Evolutionary conservation across 2,329 filamentous ascomycete species (phyloP), one percentile per base, ranked within the genome.

Genomic region (Colletotrichum noveboracense): DNA sequence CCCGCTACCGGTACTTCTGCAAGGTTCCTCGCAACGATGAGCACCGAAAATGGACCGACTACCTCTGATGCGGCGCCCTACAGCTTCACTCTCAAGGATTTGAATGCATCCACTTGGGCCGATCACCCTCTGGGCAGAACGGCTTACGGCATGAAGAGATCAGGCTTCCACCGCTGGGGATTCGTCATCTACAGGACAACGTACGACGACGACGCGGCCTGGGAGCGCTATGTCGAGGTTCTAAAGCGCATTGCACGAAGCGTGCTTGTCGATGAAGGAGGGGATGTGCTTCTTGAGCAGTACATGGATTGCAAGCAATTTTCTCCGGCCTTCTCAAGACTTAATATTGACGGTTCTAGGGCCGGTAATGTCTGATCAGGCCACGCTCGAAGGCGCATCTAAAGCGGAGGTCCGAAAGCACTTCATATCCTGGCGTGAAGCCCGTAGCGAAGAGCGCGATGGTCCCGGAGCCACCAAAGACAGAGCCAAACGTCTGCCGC

Each of bases 111-210:
- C 24, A 24, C 24, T 24, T 24, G 24, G 24, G 24, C 24, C 24
- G 24, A 24, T 24, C 24, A 24, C 24, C 24, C 24, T 24, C 24
- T 24, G 24, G 24, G 24, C 24, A 24, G 24, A 24, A 4, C 24
- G 24, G 24, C 24, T 24, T 24, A 26, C 21, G 12, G 58, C 7
- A 70, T 70, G 36, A 64, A 70, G 5, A 7, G 21, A 3, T 28
- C 61, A 0, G 55, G 73, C 66, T 71, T 71, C 60, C 75, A 78
- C 18, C 43, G 56, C 30, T 78, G 73, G 75, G 77, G 76, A 5
- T 79, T 71, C n/a, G 64, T 71, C 5, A 62, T 77, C 16, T 79
- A 77, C 48, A 66, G 76, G 18, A 75, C 76, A 70, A 74, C 74
- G 5, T 77, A 79, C 48, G 13, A 69, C 12, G 76, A 79, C 8